Evolutionary conservation across 768 basidiomycete genomes (phyloP), one percentile per base, ranked within the genome.

Genomic region (Cystobasidium ongulense): DNA sequence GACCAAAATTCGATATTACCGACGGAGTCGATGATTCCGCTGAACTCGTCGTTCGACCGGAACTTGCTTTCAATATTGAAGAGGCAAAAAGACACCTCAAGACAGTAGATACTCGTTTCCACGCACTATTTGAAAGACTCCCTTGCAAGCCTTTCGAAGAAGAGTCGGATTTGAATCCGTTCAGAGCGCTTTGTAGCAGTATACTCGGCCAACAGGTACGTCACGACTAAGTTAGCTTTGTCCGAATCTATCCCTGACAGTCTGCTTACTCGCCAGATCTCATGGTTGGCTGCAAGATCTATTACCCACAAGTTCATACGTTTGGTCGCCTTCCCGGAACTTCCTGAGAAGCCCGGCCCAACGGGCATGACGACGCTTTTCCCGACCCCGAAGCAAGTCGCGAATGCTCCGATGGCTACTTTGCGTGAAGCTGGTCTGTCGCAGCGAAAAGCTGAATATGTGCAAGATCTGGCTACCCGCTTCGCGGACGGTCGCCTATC

Each of bases 401-500:
- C 86, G 1, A 81, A 82, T 36, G 86, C 85, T 25, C 87, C 88
- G 73, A 80, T 89, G 33, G 76, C 85, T 15, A 83, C 83, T 1
- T 83, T 95, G 38, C 85, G 87, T 63, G 84, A 85, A 5, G 92
- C 89, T 8, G 93, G 93, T 0, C 81, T 95, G 71, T 91, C 89
- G 75, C 85, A 82, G 18, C 84, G 92, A n/a, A 96, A 96, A 80
- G 90, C 90, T 1, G 91, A 94, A 82, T 96, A 96, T 81, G 86
- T 95, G 38, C 83, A 86, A 36, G 90, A 91, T 78, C 83, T 95
- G 13, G 91, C 92, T 1, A 80, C 85, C 35, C 84, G 90, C 75
- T 96, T 96, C 80, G 85, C 86, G 2, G 90, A 91, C 78, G 91
- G 90, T 17, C 84, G 90, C 46, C 82, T 96, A 50, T 88, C 89